Conservation (phyloP, 176 grass and related monocot species). For the Oryza australiensis region DNA sequence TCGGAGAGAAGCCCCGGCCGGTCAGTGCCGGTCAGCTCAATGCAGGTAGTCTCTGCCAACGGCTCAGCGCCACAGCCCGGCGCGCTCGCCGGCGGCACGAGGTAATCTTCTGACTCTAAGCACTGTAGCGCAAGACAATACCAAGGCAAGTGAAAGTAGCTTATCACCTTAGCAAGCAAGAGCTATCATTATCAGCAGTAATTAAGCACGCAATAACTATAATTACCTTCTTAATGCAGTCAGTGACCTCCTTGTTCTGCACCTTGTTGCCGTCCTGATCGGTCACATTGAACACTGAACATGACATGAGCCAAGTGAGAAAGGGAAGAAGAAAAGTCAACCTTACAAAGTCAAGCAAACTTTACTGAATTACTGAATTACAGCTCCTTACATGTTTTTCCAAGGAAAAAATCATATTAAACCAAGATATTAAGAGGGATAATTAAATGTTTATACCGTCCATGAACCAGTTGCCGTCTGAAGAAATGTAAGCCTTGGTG, state of each 20-base stretch:
- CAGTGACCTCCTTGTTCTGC: slow-evolving; percentile 40
- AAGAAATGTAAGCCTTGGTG: slow-evolving; percentile 58
- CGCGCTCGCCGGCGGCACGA: background rate
- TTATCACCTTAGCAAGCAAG: background rate
- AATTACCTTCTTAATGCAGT: slow-evolving; percentile 60
- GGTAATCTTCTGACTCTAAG: slow-evolving; percentile 43
- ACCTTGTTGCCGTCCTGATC: slow-evolving; percentile 61
- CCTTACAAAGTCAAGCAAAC: background rate
- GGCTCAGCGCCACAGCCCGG: background rate
- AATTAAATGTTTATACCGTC: slow-evolving; percentile 22
- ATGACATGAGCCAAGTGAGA: slow-evolving; percentile 25
- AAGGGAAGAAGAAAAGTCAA: background rate
- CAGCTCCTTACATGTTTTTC: background rate
- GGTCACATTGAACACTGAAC: slow-evolving; percentile 79
- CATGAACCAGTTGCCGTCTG: slow-evolving; percentile 63
- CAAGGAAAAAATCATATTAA: background rate
- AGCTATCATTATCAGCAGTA: background rate
- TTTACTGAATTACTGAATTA: background rate
- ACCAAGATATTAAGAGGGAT: background rate
- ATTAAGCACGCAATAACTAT: background rate
- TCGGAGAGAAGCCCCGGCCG: slow-evolving; percentile 63
- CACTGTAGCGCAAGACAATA: slow-evolving; percentile 31
- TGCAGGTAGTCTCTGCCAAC: slow-evolving; percentile 16
- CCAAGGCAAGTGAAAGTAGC: background rate
- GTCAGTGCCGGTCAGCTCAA: slow-evolving; percentile 54